phyloP scores from a whole-genome alignment of 164 flowering plant genomes.

The Kingdonia uniflora region DNA sequence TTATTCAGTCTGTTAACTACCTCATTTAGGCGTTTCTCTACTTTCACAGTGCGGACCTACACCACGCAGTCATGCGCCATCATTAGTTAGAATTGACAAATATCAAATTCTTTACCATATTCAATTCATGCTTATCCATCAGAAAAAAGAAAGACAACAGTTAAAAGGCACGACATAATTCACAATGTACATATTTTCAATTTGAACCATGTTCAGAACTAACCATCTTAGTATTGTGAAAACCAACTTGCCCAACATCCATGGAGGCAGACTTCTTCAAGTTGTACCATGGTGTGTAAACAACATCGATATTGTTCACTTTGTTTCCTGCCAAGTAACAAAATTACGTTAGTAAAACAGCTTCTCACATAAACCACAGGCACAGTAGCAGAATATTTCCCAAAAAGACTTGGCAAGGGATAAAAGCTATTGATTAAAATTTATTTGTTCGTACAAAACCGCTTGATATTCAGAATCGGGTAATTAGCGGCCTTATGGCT shows the following conservation, averaged over 20 bases:
- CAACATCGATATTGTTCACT: slow-evolving; percentile 93
- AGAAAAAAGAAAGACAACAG: background rate
- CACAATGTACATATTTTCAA: background rate
- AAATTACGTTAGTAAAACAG: too few species aligned
- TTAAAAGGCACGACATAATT: too few species aligned
- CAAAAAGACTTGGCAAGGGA: too few species aligned
- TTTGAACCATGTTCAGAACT: background rate
- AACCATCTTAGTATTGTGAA: slow-evolving; percentile 83
- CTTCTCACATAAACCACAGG: too few species aligned
- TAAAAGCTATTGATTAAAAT: too few species aligned
- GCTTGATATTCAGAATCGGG: too few species aligned
- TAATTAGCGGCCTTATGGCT: too few species aligned
- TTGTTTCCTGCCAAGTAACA: slow-evolving; percentile 66
- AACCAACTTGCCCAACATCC: slow-evolving; percentile 99
- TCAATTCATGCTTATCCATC: too few species aligned
- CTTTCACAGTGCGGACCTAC: slow-evolving; percentile 88
- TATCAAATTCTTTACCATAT: too few species aligned
- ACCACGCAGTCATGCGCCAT: background rate
- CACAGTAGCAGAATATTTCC: too few species aligned
- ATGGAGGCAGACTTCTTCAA: slow-evolving; percentile 94
- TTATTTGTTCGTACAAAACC: too few species aligned
- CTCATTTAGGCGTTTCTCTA: slow-evolving; percentile 94
- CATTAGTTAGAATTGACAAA: too few species aligned
- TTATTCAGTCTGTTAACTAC: slow-evolving; percentile 84
- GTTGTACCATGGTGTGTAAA: slow-evolving; percentile 93